A percentile compares a stretch with the other conserved stretches of the same genome.
phyloP scores from a whole-genome alignment of 2,329 filamentous ascomycete species.

The Fusarium sp. region DNA sequence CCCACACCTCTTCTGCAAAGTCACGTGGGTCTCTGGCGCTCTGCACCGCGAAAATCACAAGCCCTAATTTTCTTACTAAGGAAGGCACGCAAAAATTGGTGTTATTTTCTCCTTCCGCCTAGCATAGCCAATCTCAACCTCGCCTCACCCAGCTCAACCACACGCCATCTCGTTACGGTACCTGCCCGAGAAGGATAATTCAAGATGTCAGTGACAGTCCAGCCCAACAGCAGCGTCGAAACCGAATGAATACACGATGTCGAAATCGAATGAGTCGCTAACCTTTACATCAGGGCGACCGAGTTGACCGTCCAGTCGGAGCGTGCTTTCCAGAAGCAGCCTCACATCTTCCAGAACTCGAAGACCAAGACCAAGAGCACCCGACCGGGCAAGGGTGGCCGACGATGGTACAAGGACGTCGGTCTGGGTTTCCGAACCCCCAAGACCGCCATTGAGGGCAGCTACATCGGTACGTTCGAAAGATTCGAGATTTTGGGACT shows the following conservation, averaged over 20 bases:
- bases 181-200: conserved; percentile 56
- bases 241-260: conserved; percentile 36
- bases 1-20: neutral
- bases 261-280: conserved; percentile 45
- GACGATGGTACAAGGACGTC: conserved; percentile 99
- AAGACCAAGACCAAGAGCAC: conserved; percentile 89
- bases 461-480: conserved; percentile 91
- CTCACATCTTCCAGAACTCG: conserved; percentile 99
- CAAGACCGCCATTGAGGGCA: conserved; percentile 98
- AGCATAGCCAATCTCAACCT: conserved; percentile 47
- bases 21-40: conserved; percentile 47
- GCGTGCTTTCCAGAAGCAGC: conserved; percentile 99
- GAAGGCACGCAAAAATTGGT: conserved; percentile 16
- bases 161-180: conserved; percentile 55
- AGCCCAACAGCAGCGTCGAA: neutral
- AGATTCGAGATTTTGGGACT: conserved; percentile 18
- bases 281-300: conserved; percentile 80
- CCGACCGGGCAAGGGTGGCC: conserved; percentile 90
- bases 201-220: conserved; percentile 55
- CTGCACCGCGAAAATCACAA: conserved; percentile 47
- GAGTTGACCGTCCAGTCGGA: conserved; percentile 99
- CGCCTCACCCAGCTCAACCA: conserved; percentile 52
- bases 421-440: conserved; percentile 99
- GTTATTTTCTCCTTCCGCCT: conserved; percentile 51
- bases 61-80: conserved; percentile 19